Conservation (phyloP, 768 basidiomycete species). For the Agaricus sinodeliciosus region DNA sequence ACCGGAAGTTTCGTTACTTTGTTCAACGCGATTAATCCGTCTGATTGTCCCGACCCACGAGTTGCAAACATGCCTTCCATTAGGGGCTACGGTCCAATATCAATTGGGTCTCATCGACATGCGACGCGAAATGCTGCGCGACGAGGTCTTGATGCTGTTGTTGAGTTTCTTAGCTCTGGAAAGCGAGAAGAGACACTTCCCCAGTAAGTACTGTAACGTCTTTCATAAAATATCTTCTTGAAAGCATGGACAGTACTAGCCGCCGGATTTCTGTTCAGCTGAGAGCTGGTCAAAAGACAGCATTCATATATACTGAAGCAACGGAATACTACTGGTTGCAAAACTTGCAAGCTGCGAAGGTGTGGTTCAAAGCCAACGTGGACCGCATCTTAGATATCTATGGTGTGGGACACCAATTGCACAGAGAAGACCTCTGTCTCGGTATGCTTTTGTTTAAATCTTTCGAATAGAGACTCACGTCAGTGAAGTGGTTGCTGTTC, state of each 20-base stretch:
- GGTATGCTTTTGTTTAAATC: conserved; percentile 22
- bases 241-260: conserved; percentile 27
- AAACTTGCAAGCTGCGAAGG: conserved; percentile 53
- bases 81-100: conserved; percentile 56
- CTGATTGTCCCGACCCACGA: conserved; percentile 33
- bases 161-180: conserved; percentile 36
- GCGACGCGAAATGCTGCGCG: conserved; percentile 52
- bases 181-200: conserved; percentile 15
- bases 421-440: conserved; percentile 53
- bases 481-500: conserved; percentile 52
- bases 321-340: conserved; percentile 66
- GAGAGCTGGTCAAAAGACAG: conserved; percentile 56
- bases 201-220: conserved; percentile 22
- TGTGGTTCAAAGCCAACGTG: conserved; percentile 70
- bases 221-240: not conserved
- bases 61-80: conserved; percentile 50
- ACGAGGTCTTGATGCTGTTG: conserved; percentile 42
- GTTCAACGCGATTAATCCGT: conserved; percentile 60
- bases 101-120: conserved; percentile 39
- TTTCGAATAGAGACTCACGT: not conserved
- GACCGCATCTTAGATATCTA: conserved; percentile 56
- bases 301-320: conserved; percentile 63
- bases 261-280: conserved; percentile 56
- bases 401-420: conserved; percentile 38
- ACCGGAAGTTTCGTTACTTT: conserved; percentile 67